A percentile compares a stretch with the other conserved stretches of the same genome.
These are phyloP conservation scores for Trichoderma guizhouense DNA, from an alignment of 2,329 filamentous ascomycete genomes.

Conservation along the genomic window DNA sequence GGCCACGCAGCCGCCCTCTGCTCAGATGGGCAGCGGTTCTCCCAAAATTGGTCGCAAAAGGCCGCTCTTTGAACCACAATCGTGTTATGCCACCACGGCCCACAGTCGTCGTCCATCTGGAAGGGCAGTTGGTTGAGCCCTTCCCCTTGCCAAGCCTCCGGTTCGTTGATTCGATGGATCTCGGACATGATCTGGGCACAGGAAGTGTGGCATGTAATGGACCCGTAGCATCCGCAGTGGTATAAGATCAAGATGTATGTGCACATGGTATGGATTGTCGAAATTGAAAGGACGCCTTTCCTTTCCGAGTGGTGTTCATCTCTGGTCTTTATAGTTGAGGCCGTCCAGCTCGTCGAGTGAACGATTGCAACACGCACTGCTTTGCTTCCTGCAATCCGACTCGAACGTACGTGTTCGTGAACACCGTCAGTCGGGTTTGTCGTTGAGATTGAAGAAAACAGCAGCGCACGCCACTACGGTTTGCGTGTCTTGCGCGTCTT, in stretches of 20 bases:
- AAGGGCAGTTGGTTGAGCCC: slow-evolving; percentile 27
- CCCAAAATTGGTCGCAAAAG: slow-evolving; percentile 15
- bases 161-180: slow-evolving; percentile 29
- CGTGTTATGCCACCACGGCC: slow-evolving; percentile 25
- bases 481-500: background rate
- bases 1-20: background rate
- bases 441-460: background rate
- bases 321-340: background rate
- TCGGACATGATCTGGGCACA: slow-evolving; percentile 27
- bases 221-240: slow-evolving; percentile 28
- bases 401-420: background rate
- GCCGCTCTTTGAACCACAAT: background rate
- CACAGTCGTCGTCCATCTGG: slow-evolving; percentile 24
- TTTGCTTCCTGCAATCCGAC: background rate
- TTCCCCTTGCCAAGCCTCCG: slow-evolving; percentile 26
- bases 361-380: background rate
- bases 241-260: slow-evolving; percentile 28
- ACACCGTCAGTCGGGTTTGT: background rate
- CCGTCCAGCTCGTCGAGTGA: background rate
- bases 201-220: slow-evolving; percentile 25
- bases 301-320: background rate
- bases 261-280: slow-evolving; percentile 26
- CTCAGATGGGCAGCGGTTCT: slow-evolving; percentile 2
- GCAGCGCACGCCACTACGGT: background rate
- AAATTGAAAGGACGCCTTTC: background rate